Evolutionary conservation across 306 rosid species (phyloP).

Genomic region (Adenanthera pavonina): DNA sequence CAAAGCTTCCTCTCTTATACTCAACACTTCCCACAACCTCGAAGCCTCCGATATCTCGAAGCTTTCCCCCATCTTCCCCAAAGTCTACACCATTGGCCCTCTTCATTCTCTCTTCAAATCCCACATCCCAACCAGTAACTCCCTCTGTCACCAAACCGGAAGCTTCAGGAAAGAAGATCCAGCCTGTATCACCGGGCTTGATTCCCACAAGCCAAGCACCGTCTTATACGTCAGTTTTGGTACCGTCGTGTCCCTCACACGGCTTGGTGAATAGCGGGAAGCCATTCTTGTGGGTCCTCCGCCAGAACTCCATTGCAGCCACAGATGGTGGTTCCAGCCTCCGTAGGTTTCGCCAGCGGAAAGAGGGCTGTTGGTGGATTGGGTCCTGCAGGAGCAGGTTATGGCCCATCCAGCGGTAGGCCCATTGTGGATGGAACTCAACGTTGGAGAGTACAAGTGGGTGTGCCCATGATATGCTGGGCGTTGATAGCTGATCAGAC

Average conservation of each 20-base stretch:
- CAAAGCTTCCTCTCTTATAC: constrained; percentile 24
- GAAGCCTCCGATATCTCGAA: constrained; percentile 35
- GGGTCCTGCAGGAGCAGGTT: constrained; percentile 52
- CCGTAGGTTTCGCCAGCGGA: background rate
- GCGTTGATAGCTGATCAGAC: constrained; percentile 23
- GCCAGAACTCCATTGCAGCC: background rate
- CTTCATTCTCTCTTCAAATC: constrained; percentile 18
- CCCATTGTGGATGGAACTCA: constrained; percentile 52
- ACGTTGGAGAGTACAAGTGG: constrained; percentile 46
- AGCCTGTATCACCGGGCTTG: constrained; percentile 39
- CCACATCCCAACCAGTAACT: background rate
- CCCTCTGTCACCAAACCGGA: background rate
- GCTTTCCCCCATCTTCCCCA: constrained; percentile 29
- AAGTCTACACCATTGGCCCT: constrained; percentile 34
- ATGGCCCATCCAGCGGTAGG: constrained; percentile 46
- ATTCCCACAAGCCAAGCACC: constrained; percentile 24
- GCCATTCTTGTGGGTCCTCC: constrained; percentile 34
- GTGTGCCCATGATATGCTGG: constrained; percentile 55
- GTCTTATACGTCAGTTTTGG: constrained; percentile 43
- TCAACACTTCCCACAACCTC: constrained; percentile 36
- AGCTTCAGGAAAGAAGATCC: constrained; percentile 19
- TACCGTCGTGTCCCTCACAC: constrained; percentile 26
- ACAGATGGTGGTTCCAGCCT: background rate
- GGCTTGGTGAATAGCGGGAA: constrained; percentile 36
- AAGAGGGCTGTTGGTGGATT: constrained; percentile 43